phyloP scores from a whole-genome alignment of 495 filamentous ascomycete species.

The Penicillium bialowiezense region DNA sequence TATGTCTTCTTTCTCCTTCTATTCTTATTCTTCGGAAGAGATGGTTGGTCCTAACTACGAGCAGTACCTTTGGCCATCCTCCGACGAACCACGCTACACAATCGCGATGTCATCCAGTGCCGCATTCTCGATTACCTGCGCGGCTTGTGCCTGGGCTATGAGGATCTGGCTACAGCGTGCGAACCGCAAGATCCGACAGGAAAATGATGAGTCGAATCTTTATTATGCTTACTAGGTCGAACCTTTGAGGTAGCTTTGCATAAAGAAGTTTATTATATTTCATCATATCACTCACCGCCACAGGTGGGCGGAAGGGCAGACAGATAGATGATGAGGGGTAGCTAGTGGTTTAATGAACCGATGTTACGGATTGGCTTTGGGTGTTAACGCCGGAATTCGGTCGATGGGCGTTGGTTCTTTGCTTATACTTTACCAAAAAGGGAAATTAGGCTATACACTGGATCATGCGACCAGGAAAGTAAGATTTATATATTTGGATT shows the following conservation, averaged over 20 bases:
- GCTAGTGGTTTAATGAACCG: too few relatives aligned
- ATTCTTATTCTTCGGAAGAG: conserved; percentile 1
- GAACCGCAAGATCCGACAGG: conserved; percentile 50
- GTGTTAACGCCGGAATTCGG: too few relatives aligned
- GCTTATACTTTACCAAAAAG: too few relatives aligned
- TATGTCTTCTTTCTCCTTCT: conserved; percentile 9
- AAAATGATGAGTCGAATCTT: conserved; percentile 21
- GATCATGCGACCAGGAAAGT: too few relatives aligned
- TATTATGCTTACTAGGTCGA: conserved; percentile 30
- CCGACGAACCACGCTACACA: conserved; percentile 45
- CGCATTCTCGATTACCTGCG: conserved; percentile 40
- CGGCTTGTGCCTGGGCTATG: conserved; percentile 39
- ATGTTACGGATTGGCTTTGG: too few relatives aligned
- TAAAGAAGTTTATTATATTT: conserved; percentile 5
- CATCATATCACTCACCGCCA: too few relatives aligned
- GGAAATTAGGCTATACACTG: too few relatives aligned
- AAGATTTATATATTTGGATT: too few relatives aligned
- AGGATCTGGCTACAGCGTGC: conserved; percentile 41
- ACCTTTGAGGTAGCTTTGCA: conserved; percentile 2
- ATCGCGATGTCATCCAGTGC: conserved; percentile 47
- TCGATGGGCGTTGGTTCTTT: too few relatives aligned
- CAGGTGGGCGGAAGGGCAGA: too few relatives aligned
- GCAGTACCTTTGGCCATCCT: conserved; percentile 52
- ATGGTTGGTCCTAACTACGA: conserved; percentile 5
- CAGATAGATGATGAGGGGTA: too few relatives aligned